Base-by-base conservation (phyloP, 148 eudicot genomes). In the Tetragonia tetragonoides region DNA sequence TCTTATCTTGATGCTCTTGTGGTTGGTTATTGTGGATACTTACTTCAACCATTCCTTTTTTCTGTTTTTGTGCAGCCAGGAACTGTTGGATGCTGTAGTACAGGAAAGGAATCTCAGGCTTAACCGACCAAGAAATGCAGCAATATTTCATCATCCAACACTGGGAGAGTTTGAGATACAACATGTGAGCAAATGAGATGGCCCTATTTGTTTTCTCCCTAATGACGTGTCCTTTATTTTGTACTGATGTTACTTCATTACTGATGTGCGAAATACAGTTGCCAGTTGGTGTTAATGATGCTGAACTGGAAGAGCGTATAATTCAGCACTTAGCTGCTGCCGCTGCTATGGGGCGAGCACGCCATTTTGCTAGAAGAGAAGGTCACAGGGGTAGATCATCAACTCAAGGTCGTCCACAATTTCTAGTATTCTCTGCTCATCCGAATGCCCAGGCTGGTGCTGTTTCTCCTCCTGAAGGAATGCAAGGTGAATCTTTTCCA, bases 271-370 rank as follows among this genome's bases (percentile, higher is more conserved):
- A 23, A 49, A 73, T 78, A 34, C 89, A 95, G 98, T 75, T 93
- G 80, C 94, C 99, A 16, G 94, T 79, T 66, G 88, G 88, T 70
- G 93, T 85, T 60, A 91, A 89, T 75, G 97, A 95, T 74, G 89
- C 97, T 75, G 99, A 95, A 79, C 93, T 95, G 70, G 99, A 95
- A 84, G 99, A 95, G 85, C 92, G 97, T 71, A 93, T 95, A 61
- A 89, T 95, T 82, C 99, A 95, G 81, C 99, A 95, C 84, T 83
- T 95, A 74, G 97, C 99, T 17, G 97, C 99, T 44, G 99, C 99
- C 3, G 97, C 99, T 64, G 97, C 97, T 39, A 93, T 95, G 99
- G 97, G 99, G 60, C 87, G 99, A 81, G 88, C 97, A 7, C 94
- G 97, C 8, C 92, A 93, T 73, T 80, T 90, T 78, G 80, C 91